Base-by-base conservation (phyloP, 192 early-diverging fungal genomes). In the Coemansia sp. region DNA sequence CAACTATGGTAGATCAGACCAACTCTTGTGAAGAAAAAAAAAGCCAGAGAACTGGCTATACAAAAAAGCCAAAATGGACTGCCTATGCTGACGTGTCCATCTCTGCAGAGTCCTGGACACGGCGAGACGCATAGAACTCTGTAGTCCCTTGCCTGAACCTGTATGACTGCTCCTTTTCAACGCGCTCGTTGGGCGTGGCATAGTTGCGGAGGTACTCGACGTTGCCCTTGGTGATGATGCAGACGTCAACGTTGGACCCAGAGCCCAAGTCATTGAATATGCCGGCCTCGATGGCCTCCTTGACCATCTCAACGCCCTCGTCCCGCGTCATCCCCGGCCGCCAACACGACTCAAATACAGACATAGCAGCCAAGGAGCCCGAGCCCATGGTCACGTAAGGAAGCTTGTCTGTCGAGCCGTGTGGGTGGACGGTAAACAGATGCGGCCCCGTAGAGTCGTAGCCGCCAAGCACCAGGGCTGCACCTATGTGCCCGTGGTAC, bases 211-310 rank as follows among this genome's bases (percentile, higher is more conserved):
- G 83, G 50, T 90, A 86, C 50, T 99, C 95, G 26, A 87, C 86
- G 38, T 84, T 86, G 63, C 82, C 90, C 70, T 91, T 90, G 53
- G 87, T 91, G 70, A 99, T 95, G 7, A 99, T 90, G 56, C 84
- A 87, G 1, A 97, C 86, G 78, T 99, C 94, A 46, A 99, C 94
- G 71, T 95, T 97, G 27, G 88, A 92, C 55, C 97, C 97, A 42
- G 97, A 99, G 63, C 97, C 97, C 33, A 97, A 72, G 74, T 99
- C 97, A 80, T 99, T 97, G 82, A 99, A 99, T 60, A 99, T 94
- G 87, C 97, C 97, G 12, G 95, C 90, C 73, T 91, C 88, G 71
- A 99, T 94, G 43, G 95, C 93, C 50, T 95, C 91, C 56, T 90
- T 88, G 9, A 97, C 97, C 53, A 99, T 55, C 26, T 89, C 85